phyloP scores from a whole-genome alignment of 352 stramenopile species.

The Phytopythium oedochilum region DNA sequence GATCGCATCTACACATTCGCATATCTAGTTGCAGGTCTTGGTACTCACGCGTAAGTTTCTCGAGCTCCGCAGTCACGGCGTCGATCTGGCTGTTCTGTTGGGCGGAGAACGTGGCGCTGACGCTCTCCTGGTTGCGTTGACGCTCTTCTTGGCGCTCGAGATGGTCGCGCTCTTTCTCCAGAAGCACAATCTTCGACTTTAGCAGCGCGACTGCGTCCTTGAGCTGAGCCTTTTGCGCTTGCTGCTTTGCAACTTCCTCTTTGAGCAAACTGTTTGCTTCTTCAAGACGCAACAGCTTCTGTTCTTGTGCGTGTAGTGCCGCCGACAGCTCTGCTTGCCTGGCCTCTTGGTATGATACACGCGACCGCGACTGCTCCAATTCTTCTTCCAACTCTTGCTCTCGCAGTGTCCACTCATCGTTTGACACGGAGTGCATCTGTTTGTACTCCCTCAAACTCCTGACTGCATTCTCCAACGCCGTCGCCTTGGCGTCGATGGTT shows the following conservation, averaged over 20 bases:
- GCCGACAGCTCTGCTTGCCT: not conserved
- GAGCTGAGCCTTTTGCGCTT: conserved; percentile 14
- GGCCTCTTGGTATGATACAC: not conserved
- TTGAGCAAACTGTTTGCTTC: conserved; percentile 36
- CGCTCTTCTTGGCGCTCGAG: conserved; percentile 26
- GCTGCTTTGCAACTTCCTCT: conserved; percentile 22
- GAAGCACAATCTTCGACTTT: conserved; percentile 38
- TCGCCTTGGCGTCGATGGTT: conserved; percentile 33
- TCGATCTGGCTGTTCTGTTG: conserved; percentile 39
- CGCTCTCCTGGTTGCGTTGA: conserved; percentile 24
- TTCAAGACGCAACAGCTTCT: conserved; percentile 35
- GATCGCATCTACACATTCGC: conserved; percentile 13
- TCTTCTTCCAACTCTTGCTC: conserved; percentile 21
- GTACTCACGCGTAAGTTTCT: conserved; percentile 40
- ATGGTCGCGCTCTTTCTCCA: conserved; percentile 46
- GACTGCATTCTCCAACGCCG: conserved; percentile 15
- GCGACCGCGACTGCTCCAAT: not conserved
- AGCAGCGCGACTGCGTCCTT: conserved; percentile 28
- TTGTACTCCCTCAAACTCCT: conserved; percentile 13
- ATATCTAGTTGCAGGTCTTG: conserved; percentile 22
- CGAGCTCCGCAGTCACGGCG: conserved; percentile 36
- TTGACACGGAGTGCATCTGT: conserved; percentile 10
- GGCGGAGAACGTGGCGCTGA: conserved; percentile 21
- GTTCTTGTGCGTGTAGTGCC: conserved; percentile 32
- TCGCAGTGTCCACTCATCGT: conserved; percentile 18